These are phyloP conservation scores for Aspergillus jensenii DNA, from an alignment of 2,329 filamentous ascomycete genomes.

Conservation along the genomic window DNA sequence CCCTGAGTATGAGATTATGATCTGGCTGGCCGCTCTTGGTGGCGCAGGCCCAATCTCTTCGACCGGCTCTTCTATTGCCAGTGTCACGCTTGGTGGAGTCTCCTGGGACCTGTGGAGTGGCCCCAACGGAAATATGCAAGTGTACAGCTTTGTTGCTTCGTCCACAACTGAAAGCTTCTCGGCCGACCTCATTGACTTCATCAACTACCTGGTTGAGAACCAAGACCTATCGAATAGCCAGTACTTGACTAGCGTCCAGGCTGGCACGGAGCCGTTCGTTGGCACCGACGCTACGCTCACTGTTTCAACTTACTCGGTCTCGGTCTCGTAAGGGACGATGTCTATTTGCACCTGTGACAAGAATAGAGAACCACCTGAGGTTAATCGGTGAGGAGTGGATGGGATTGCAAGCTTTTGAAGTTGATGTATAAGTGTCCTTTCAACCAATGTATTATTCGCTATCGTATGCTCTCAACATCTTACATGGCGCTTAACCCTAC, in stretches of 20 bases:
- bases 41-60: conserved; percentile 57
- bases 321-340: conserved; percentile 22
- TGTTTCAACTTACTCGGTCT: conserved; percentile 31
- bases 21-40: conserved; percentile 61
- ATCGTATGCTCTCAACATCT: neutral
- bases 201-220: conserved; percentile 53
- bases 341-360: neutral
- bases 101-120: conserved; percentile 62
- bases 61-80: conserved; percentile 53
- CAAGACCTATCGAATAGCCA: conserved; percentile 41
- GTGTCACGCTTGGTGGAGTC: conserved; percentile 53
- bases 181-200: conserved; percentile 59
- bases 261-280: conserved; percentile 39
- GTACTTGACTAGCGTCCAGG: conserved; percentile 53
- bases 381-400: neutral
- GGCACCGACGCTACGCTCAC: conserved; percentile 28
- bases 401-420: neutral
- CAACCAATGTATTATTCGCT: conserved; percentile 1
- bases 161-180: conserved; percentile 53
- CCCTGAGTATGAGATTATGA: conserved; percentile 64
- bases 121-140: conserved; percentile 56
- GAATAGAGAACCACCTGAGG: neutral
- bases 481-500: neutral
- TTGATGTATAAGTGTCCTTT: neutral
- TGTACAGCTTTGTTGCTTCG: conserved; percentile 60